Evolutionary conservation across 495 filamentous ascomycete species (phyloP), one percentile per base, ranked within the genome.

Genomic region (Penicillium steckii): DNA sequence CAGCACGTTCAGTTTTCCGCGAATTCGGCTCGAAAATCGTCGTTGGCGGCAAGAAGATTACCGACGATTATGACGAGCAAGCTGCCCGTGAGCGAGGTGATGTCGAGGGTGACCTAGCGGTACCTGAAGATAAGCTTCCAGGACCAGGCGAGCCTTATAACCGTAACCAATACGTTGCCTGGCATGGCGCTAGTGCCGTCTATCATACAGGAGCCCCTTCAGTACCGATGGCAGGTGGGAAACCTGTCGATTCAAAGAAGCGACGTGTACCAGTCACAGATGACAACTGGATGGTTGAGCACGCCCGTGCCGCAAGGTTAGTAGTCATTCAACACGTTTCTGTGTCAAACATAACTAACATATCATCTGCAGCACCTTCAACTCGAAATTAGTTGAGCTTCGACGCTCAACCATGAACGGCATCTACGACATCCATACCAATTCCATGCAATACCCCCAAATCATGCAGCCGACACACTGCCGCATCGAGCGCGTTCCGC

Each of bases 201-300:
- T 98, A 98, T 62, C 91, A 97, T 60, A 89, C 89, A 1, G 85
- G 82, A 25, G 84, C 78, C 0, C 89, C 91, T 2, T 85, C 86
- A 22, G 81, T 92, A 13, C 92, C 93, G 1, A 71, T 85, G 59
- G 84, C 85, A 41, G 85, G 78, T 44, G 89, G 89, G 44, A 94
- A 92, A 68, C 78, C 76, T 12, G 75, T 82, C 12, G 79, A 85
- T 46, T 72, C 72, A 46, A 93, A 93, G 70, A 96, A 94, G 71
- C 80, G 88, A 50, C 85, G 88, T 44, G 85, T 95, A 7, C 83
- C 87, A 19, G 85, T 98, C n/a, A 98, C 91, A 23, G 90, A 93
- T 51, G 82, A 87, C n/a, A 98, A 98, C 63, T 98, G 94, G 94
- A 92, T 94, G 82, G 72, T 92, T 18, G 91, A 97, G 71, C 94